Conservation (phyloP, 192 early-diverging fungal species). For the Mycoemilia scoparia region DNA sequence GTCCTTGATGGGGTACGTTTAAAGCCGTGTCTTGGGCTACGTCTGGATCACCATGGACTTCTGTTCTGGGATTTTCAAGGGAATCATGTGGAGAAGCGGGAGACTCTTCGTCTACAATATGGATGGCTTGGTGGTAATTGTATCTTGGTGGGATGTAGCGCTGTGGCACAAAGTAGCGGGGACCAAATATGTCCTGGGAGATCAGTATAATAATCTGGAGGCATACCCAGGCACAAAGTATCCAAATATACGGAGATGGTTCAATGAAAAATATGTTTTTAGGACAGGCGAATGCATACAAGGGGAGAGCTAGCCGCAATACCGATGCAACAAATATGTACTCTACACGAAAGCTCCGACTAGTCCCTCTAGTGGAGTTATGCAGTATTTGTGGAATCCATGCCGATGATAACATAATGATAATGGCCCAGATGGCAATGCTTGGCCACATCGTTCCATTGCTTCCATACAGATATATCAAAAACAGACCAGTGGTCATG, state of each 20-base stretch:
- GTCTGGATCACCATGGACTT: too few relatives aligned
- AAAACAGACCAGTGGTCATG: constrained; percentile 37
- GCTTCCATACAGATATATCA: constrained; percentile 38
- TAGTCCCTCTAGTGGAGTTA: constrained; percentile 44
- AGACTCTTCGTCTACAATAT: constrained; percentile 28
- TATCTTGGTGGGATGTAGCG: constrained; percentile 43
- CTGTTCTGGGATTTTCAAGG: too few relatives aligned
- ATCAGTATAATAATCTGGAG: constrained; percentile 39
- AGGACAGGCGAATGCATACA: constrained; percentile 35
- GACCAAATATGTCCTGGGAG: constrained; percentile 46
- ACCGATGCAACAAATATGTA: constrained; percentile 42
- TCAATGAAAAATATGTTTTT: constrained; percentile 20
- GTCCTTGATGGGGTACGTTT: too few relatives aligned
- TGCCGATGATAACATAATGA: constrained; percentile 39
- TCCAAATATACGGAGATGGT: constrained; percentile 27
- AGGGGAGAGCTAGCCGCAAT: constrained; percentile 34
- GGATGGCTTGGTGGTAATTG: constrained; percentile 46
- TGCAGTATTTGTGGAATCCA: constrained; percentile 70
- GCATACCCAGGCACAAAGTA: constrained; percentile 32
- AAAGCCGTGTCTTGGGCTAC: too few relatives aligned
- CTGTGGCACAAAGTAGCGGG: constrained; percentile 55
- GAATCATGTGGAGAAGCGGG: constrained; percentile 3
- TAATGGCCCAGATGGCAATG: constrained; percentile 21
- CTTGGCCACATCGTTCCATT: constrained; percentile 28
- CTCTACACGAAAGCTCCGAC: constrained; percentile 31